A percentile compares a stretch with the other conserved stretches of the same genome.
Conservation (phyloP, 225 moss, liverwort and hornwort genomes). For the Thuidium tamariscinum region DNA sequence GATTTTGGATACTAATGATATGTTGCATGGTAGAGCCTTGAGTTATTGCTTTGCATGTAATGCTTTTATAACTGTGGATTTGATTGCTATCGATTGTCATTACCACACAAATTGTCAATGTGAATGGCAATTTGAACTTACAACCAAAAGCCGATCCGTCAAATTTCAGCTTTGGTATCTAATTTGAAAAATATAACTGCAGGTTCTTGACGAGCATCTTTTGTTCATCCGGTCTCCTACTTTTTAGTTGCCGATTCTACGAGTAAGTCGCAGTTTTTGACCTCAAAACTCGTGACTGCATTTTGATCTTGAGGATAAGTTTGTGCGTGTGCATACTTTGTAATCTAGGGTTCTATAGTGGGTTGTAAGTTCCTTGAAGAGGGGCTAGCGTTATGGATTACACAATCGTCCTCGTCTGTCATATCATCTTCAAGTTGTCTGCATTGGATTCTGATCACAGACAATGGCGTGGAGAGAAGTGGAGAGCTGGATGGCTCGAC, state of each 20-base stretch:
- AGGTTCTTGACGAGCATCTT: background rate
- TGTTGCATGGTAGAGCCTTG: background rate
- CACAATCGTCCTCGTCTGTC: background rate
- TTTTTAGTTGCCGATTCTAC: background rate
- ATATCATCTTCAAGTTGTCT: background rate
- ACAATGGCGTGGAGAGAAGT: constrained; percentile 76
- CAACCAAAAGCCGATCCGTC: too few species aligned
- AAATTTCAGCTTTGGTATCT: too few species aligned
- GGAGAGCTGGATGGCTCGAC: constrained; percentile 62
- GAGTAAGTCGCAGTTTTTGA: background rate
- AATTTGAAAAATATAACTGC: background rate
- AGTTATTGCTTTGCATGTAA: background rate
- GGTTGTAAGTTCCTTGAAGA: background rate
- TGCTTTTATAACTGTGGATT: background rate
- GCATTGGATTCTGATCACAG: constrained; percentile 10
- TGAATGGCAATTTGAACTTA: background rate
- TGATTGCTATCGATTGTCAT: background rate
- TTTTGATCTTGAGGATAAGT: background rate
- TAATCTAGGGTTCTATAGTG: background rate
- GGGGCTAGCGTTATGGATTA: background rate
- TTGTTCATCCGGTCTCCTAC: background rate
- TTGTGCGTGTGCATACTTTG: background rate
- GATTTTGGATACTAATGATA: background rate
- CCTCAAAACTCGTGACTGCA: background rate
- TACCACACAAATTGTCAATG: background rate